Evolutionary conservation across 2,329 filamentous ascomycete genomes (phyloP), one percentile per base, ranked within the genome.

Genomic region (Sporothrix pseudoabietina): DNA sequence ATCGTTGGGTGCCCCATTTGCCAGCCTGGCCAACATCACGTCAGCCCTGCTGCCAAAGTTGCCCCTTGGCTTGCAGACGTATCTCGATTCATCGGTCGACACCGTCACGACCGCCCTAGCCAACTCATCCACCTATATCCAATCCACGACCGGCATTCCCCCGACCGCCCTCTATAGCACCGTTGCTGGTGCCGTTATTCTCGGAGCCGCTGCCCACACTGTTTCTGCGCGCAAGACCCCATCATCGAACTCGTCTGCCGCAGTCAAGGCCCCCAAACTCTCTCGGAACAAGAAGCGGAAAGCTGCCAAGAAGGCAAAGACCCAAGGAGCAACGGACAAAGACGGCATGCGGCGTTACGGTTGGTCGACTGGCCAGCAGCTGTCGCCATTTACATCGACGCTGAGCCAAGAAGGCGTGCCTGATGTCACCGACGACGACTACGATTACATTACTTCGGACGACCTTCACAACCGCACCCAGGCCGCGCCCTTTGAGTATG

Each of bases 371-470:
- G 72, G 70, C 39, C 72, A 71, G 16, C 70, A 71, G n/a, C 78
- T 87, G 74, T 88, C 86, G 68, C 86, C 86, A n/a, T 88, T 85
- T 77, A 81, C 81, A 73, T 86, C 86, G 47, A 78, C 82, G 74
- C 76, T 83, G 19, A 80, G 83, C 52, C 77, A 79, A 16, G 83
- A 83, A 63, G 83, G 85, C 57, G 82, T 86, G 10, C 86, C 89
- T 30, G 57, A 72, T 76, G 90, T 94, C 74, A 92, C 89, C 77
- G 91, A 94, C 77, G 88, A 91, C 47, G 92, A 94, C 82, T 95
- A 90, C 81, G 91, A 89, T 79, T 94, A 95, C 83, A 94, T 94
- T 79, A 94, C 92, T n/a, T 90, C 90, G 39, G 89, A 92, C 78
- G 92, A 94, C 78, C 81, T 94, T 54, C 85, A 88, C 74, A 81